phyloP scores from a whole-genome alignment of 2,329 filamentous ascomycete species.

The Hymenoscyphus occultus region DNA sequence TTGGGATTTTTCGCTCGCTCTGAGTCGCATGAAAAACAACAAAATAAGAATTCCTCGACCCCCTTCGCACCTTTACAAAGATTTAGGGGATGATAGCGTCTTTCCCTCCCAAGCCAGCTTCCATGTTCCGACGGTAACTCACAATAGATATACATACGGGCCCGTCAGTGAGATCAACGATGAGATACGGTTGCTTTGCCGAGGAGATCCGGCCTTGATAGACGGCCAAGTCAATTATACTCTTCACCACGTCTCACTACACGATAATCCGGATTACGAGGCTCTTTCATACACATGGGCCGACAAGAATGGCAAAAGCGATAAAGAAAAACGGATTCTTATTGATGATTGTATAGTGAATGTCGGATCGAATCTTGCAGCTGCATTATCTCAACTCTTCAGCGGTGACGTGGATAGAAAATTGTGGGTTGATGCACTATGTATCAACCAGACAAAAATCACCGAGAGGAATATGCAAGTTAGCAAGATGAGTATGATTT shows the following conservation, averaged over 20 bases:
- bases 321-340: slow-evolving; percentile 1
- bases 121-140: not conserved
- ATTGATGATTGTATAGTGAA: not conserved
- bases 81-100: not conserved
- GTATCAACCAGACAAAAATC: slow-evolving; percentile 13
- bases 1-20: not conserved
- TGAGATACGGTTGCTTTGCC: not conserved
- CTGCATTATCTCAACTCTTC: not conserved
- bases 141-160: not conserved
- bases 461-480: not conserved
- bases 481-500: slow-evolving; percentile 1
- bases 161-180: not conserved
- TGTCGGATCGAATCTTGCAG: not conserved
- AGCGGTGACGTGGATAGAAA: not conserved
- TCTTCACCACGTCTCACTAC: not conserved
- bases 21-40: slow-evolving; percentile 3
- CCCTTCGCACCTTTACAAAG: not conserved
- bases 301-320: not conserved
- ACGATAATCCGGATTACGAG: not conserved
- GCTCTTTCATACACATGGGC: slow-evolving; percentile 1
- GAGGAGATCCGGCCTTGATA: not conserved
- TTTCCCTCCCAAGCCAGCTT: not conserved
- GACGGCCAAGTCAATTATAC: not conserved
- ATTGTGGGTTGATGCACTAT: not conserved
- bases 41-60: not conserved